phyloP scores from a whole-genome alignment of 495 filamentous ascomycete species.

The Pseudotulostoma volvatum region DNA sequence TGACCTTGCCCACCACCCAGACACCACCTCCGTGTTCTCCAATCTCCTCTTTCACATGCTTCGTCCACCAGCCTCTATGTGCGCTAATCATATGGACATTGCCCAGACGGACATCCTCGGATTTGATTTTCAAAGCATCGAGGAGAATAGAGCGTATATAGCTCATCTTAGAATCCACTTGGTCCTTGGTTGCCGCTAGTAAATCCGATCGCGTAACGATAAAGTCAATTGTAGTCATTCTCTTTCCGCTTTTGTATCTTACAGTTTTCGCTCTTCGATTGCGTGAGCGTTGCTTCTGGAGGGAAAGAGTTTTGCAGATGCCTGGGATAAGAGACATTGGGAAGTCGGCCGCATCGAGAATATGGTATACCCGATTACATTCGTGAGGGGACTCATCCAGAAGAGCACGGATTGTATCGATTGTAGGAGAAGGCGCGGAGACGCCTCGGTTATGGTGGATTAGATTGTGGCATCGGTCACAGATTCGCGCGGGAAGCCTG shows the following conservation, averaged over 20 bases:
- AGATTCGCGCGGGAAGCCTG: conserved; percentile 33
- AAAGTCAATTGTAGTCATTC: conserved; percentile 54
- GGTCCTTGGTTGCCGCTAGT: conserved; percentile 58
- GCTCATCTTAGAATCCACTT: conserved; percentile 70
- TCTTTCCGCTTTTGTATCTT: conserved; percentile 46
- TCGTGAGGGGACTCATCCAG: conserved; percentile 72
- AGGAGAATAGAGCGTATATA: conserved; percentile 61
- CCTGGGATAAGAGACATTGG: conserved; percentile 73
- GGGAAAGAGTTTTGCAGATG: conserved; percentile 39
- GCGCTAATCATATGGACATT: conserved; percentile 76
- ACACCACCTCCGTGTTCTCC: conserved; percentile 62
- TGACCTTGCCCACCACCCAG: conserved; percentile 98
- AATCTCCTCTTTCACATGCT: conserved; percentile 67
- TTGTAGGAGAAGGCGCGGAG: conserved; percentile 57
- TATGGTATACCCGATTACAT: conserved; percentile 84
- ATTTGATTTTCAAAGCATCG: conserved; percentile 44
- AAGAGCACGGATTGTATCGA: conserved; percentile 63
- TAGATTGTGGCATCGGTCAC: conserved; percentile 74
- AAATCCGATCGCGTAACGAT: conserved; percentile 82
- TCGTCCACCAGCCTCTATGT: conserved; percentile 76
- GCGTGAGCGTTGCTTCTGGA: conserved; percentile 49
- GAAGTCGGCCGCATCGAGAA: conserved; percentile 97
- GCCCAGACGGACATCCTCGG: conserved; percentile 51
- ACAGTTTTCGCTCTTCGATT: conserved; percentile 54
- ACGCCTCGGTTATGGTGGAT: conserved; percentile 54